These are phyloP conservation scores for Micractinium sp. DNA, from an alignment of 139 green algal genomes.

Conservation along the genomic window DNA sequence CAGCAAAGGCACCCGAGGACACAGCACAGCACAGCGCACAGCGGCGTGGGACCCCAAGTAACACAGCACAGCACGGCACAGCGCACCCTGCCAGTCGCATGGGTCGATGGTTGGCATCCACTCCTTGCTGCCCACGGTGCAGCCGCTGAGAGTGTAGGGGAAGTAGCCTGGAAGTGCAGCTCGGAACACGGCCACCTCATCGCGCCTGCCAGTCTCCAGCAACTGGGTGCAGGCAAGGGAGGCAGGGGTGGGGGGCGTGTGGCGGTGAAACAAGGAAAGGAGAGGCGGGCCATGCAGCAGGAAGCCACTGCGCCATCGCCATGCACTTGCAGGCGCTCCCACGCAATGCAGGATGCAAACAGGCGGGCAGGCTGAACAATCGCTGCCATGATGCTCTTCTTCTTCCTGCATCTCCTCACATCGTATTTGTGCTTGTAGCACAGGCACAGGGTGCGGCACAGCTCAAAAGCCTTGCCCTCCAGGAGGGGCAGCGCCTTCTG, in stretches of 20 bases:
- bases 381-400: neutral
- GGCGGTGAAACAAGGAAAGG: neutral
- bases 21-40: neutral
- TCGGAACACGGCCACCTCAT: neutral
- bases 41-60: no score
- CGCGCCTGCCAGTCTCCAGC: neutral
- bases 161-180: neutral
- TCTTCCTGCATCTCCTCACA: neutral
- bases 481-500: neutral
- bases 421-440: conserved; percentile 19
- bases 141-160: neutral
- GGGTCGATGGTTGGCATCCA: conserved; percentile 8
- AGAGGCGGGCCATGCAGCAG: neutral
- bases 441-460: neutral
- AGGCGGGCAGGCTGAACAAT: neutral
- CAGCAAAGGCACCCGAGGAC: neutral
- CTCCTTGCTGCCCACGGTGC: conserved; percentile 4
- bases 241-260: neutral
- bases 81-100: conserved; percentile 13
- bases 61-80: neutral
- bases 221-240: neutral
- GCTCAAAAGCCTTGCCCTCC: neutral
- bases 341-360: neutral
- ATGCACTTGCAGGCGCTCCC: neutral
- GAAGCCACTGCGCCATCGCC: neutral